A percentile compares a stretch with the other conserved stretches of the same genome.
Evolutionary conservation across 2,329 filamentous ascomycete genomes (phyloP).

Genomic region (Parastagonospora avenae): DNA sequence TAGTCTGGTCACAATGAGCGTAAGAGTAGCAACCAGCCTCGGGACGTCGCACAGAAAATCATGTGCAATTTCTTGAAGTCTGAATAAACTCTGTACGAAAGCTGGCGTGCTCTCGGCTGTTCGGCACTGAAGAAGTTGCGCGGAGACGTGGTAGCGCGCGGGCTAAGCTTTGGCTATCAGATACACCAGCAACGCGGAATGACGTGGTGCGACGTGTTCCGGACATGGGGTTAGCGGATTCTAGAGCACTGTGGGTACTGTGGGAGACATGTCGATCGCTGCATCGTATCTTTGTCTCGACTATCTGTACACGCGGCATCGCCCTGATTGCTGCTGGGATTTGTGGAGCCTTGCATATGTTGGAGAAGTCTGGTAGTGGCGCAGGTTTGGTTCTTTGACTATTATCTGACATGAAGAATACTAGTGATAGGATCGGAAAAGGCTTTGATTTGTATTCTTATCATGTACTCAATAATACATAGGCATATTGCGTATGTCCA

Average conservation of each 20-base stretch:
- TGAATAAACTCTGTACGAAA: conserved; percentile 4
- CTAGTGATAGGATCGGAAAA: too few relatives aligned
- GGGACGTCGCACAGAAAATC: neutral
- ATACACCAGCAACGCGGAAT: neutral
- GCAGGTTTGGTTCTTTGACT: too few relatives aligned
- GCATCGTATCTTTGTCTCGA: neutral
- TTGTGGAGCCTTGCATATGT: neutral
- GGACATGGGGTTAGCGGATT: neutral
- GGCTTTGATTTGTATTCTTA: too few relatives aligned
- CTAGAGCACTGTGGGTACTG: neutral
- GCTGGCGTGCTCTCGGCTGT: conserved; percentile 2
- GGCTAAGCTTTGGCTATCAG: neutral
- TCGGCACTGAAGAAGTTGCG: neutral
- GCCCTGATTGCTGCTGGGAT: neutral
- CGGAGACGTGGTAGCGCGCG: neutral
- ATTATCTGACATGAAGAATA: too few relatives aligned
- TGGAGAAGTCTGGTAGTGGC: too few relatives aligned
- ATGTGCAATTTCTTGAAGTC: conserved; percentile 1
- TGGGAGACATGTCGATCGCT: neutral
- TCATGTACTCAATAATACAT: too few relatives aligned
- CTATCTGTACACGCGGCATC: neutral
- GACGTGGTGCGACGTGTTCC: neutral
- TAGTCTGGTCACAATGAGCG: too few relatives aligned
- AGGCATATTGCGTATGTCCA: too few relatives aligned
- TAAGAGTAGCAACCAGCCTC: neutral